Conservation (phyloP, 177 flowering plant genomes). For the Vitis hybrid region DNA sequence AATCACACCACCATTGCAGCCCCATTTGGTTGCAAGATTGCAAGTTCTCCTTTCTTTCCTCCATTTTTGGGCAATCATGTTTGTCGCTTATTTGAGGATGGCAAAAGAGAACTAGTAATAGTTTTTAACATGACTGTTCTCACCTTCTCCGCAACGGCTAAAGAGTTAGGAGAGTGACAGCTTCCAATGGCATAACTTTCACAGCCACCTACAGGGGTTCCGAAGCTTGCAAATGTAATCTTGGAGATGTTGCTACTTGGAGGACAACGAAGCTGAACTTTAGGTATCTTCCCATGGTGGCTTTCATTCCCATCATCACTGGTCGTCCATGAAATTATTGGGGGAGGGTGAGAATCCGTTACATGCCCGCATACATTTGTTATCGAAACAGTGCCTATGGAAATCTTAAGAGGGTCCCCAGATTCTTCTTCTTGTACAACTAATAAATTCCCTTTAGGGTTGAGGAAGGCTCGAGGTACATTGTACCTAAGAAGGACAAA, state of each 20-base stretch:
- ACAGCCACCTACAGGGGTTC: constrained; percentile 61
- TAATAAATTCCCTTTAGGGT: constrained; percentile 13
- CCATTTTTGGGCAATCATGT: no score
- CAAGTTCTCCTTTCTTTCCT: no score
- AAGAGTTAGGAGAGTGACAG: constrained; percentile 53
- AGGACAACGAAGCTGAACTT: constrained; percentile 43
- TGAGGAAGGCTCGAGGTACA: constrained; percentile 30
- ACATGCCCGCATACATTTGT: background rate
- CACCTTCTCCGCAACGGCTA: constrained; percentile 44
- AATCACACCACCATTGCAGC: no score
- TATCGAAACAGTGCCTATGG: constrained; percentile 15
- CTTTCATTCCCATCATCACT: no score
- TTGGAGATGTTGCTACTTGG: constrained; percentile 36
- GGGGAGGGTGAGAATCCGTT: background rate
- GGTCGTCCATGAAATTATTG: no score
- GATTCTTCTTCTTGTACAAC: constrained; percentile 25
- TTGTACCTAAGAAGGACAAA: constrained; percentile 24
- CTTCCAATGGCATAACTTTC: constrained; percentile 41
- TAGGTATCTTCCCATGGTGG: no score
- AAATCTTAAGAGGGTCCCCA: constrained; percentile 24
- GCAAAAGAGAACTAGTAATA: no score
- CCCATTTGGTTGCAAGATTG: no score
- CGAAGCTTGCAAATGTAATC: constrained; percentile 69
- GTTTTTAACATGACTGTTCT: background rate
- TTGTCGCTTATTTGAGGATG: no score